A percentile compares a stretch with the other conserved stretches of the same genome.
Evolutionary conservation across 768 basidiomycete species (phyloP).

Genomic region (Paxillus rubicundulus): DNA sequence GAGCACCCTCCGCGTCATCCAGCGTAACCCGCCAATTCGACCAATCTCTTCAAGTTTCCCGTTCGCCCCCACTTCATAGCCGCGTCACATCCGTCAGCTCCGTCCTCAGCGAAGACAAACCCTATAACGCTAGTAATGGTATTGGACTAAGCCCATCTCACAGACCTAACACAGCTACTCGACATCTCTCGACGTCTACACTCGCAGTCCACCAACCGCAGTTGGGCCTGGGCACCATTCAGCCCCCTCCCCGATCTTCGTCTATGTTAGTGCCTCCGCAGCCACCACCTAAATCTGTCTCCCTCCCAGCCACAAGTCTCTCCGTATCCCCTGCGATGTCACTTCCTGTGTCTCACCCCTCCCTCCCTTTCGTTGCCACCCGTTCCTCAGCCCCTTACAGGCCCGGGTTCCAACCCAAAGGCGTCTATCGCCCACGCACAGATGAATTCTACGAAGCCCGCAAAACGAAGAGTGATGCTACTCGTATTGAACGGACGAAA

Average conservation of each 20-base stretch:
- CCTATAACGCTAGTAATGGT: neutral
- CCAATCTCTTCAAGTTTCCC: constrained; percentile 18
- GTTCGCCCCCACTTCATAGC: constrained; percentile 27
- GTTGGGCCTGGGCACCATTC: constrained; percentile 1
- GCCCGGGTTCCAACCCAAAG: constrained; percentile 91
- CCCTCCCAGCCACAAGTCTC: constrained; percentile 7
- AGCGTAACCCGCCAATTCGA: constrained; percentile 23
- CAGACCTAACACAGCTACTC: constrained; percentile 5
- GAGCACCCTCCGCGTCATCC: constrained; percentile 17
- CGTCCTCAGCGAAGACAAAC: constrained; percentile 14
- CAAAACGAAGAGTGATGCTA: constrained; percentile 37
- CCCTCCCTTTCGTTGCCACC: constrained; percentile 19
- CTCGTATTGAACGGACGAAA: constrained; percentile 77
- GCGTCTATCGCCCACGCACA: constrained; percentile 74
- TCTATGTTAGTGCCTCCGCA: constrained; percentile 11
- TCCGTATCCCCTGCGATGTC: constrained; percentile 25
- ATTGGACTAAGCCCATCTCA: constrained; percentile 9
- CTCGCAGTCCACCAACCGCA: constrained; percentile 1
- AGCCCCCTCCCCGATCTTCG: constrained; percentile 5
- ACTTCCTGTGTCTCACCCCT: constrained; percentile 18
- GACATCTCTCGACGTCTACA: neutral
- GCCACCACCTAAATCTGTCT: constrained; percentile 12
- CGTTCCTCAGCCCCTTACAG: constrained; percentile 64
- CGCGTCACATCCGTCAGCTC: constrained; percentile 34
- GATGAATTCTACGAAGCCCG: constrained; percentile 66